Evolutionary conservation across 176 grass and related monocot genomes (phyloP).

Genomic region (Zizania latifolia): DNA sequence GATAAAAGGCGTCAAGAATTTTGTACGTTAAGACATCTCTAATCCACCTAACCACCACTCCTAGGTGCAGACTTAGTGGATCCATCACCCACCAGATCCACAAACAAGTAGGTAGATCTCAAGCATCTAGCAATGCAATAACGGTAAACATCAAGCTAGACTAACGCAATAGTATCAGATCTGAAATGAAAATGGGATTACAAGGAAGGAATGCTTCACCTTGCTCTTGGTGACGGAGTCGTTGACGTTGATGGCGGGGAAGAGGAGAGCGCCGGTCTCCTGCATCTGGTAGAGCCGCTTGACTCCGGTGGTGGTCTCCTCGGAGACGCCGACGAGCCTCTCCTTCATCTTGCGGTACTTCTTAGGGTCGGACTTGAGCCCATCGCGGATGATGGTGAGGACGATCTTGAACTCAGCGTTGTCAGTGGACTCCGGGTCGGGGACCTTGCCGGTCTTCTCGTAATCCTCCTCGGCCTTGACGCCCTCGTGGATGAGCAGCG

Average conservation of each 20-base stretch:
- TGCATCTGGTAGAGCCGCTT: constrained; percentile 97
- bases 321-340: constrained; percentile 84
- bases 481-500: constrained; percentile 87
- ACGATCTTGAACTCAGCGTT: constrained; percentile 99
- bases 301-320: constrained; percentile 94
- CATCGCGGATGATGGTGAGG: constrained; percentile 77
- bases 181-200: neutral
- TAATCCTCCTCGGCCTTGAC: constrained; percentile 92
- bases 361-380: constrained; percentile 57
- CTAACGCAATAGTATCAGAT: constrained; percentile 10
- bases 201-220: constrained; percentile 15
- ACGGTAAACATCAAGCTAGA: neutral
- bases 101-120: neutral
- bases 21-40: neutral
- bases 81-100: neutral
- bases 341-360: constrained; percentile 97
- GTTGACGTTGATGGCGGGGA: constrained; percentile 92
- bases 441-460: constrained; percentile 60
- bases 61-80: no score
- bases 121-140: neutral
- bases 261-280: constrained; percentile 60
- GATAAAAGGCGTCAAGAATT: no score
- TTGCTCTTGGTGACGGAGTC: constrained; percentile 99
- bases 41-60: neutral
- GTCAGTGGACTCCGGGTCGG: constrained; percentile 76